These are phyloP conservation scores for Neoboletus brunneissimus DNA, from an alignment of 768 basidiomycete genomes.

Conservation along the genomic window DNA sequence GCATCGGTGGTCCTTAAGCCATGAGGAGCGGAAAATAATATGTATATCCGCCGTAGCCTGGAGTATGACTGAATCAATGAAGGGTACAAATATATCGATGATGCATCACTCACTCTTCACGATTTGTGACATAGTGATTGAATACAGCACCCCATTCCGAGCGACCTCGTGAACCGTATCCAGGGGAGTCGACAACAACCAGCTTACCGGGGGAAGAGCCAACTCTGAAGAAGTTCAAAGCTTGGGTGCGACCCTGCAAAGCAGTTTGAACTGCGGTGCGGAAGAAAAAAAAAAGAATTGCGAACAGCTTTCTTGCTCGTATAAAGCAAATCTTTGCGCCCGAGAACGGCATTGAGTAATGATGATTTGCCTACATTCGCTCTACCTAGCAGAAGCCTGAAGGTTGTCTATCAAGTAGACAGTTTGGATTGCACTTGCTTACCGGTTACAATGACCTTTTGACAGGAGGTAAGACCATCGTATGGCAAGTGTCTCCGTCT, in stretches of 20 bases:
- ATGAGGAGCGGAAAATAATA: constrained; percentile 68
- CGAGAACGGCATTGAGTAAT: constrained; percentile 65
- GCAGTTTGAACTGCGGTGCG: background rate
- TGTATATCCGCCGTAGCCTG: constrained; percentile 69
- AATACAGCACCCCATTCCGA: constrained; percentile 75
- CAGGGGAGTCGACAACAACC: constrained; percentile 75
- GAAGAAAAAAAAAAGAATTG: constrained; percentile 4
- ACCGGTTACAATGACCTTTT: constrained; percentile 30
- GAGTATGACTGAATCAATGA: background rate
- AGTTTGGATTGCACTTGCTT: background rate
- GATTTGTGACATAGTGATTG: constrained; percentile 57
- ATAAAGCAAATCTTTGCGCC: constrained; percentile 51
- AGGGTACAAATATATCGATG: background rate
- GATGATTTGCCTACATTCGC: constrained; percentile 80
- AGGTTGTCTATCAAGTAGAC: background rate
- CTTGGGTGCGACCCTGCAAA: constrained; percentile 64
- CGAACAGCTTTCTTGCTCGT: constrained; percentile 72
- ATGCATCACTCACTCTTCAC: constrained; percentile 51
- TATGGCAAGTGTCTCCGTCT: background rate
- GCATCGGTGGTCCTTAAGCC: constrained; percentile 54
- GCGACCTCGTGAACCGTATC: constrained; percentile 73
- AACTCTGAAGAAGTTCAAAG: constrained; percentile 72
- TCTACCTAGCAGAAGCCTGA: constrained; percentile 45
- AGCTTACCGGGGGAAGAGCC: constrained; percentile 53
- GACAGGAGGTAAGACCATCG: background rate